These are phyloP conservation scores for Backusella tarrabulga DNA, from an alignment of 192 early-diverging fungal genomes.

Conservation along the genomic window DNA sequence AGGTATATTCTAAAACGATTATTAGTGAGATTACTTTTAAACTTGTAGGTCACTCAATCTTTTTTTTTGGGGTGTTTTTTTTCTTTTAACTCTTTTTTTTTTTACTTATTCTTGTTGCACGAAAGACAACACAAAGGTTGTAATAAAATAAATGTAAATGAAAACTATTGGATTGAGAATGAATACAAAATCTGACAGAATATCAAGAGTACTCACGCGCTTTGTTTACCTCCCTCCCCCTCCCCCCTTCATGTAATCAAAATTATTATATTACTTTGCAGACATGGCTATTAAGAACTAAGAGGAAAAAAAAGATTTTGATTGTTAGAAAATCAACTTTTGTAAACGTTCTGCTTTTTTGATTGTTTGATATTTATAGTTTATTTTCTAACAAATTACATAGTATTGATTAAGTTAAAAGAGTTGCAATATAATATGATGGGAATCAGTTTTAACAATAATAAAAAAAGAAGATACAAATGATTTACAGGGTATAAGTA, in stretches of 20 bases:
- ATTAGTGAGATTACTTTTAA: neutral
- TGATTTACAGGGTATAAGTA: neutral
- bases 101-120: neutral
- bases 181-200: neutral
- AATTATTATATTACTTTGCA: neutral
- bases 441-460: neutral
- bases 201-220: neutral
- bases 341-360: neutral
- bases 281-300: neutral
- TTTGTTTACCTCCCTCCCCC: neutral
- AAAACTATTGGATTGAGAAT: neutral
- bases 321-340: neutral
- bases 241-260: neutral
- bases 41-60: neutral
- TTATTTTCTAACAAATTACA: neutral
- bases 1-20: neutral
- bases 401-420: neutral
- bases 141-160: neutral
- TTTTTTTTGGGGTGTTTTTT: neutral
- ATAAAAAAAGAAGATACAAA: neutral
- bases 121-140: neutral
- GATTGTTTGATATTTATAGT: slow-evolving; percentile 1
- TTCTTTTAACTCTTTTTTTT: neutral
- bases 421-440: neutral
- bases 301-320: neutral